Percentiles rank a stretch among this genome's conserved stretches.
Conservation (phyloP, 2,329 filamentous ascomycete species). For the Diaporthe sp. region DNA sequence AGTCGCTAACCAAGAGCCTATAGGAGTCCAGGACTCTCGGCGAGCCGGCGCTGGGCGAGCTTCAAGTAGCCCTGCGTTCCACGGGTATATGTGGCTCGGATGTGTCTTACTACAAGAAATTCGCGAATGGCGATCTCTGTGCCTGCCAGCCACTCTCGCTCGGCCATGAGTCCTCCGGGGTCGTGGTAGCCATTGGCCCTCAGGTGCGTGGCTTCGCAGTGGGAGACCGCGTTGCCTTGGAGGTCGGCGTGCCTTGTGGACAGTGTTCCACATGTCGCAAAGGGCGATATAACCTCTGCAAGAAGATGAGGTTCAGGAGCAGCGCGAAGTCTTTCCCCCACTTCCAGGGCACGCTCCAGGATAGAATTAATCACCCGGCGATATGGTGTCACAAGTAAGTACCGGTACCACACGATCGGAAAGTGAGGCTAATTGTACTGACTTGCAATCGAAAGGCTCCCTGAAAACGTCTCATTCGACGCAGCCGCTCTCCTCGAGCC, state of each 20-base stretch:
- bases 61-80: constrained; percentile 73
- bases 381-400: constrained; percentile 70
- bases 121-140: constrained; percentile 76
- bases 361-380: constrained; percentile 71
- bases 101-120: constrained; percentile 78
- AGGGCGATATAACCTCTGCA: constrained; percentile 71
- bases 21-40: constrained; percentile 63
- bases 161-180: constrained; percentile 70
- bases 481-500: constrained; percentile 71
- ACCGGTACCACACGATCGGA: constrained; percentile 37
- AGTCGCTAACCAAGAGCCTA: constrained; percentile 34
- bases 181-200: constrained; percentile 66
- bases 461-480: constrained; percentile 67
- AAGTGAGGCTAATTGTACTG: constrained; percentile 23
- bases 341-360: constrained; percentile 71
- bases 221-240: constrained; percentile 68
- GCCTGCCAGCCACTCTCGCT: constrained; percentile 73
- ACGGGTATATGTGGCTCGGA: constrained; percentile 79
- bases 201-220: constrained; percentile 62
- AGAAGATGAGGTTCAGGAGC: constrained; percentile 70
- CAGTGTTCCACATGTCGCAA: constrained; percentile 61
- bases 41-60: constrained; percentile 60
- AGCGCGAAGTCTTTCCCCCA: constrained; percentile 72
- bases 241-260: constrained; percentile 66
- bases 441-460: constrained; percentile 55